Evolutionary conservation across 2,329 filamentous ascomycete species (phyloP), one percentile per base, ranked within the genome.

Genomic region (Didymella arachidicola): DNA sequence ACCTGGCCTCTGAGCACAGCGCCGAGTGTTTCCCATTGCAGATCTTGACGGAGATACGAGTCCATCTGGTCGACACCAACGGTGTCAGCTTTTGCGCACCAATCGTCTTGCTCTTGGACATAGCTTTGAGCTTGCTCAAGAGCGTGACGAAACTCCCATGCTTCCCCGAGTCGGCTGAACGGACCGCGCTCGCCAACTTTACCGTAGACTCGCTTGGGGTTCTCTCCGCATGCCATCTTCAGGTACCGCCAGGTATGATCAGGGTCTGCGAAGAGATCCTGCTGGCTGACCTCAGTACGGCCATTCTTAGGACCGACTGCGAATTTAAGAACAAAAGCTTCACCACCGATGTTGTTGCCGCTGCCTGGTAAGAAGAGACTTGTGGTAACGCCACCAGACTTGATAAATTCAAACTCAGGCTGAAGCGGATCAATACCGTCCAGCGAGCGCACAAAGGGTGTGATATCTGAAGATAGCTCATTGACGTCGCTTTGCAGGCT

Each of bases 221-320:
- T 91, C 75, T 91, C 88, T 34, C 88, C 88, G 63, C 88, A 91
- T 0, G 89, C 89, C 88, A 91, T 91, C 78, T 91, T 91, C 82
- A 91, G 89, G 73, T 89, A 91, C 19, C 89, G 82, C 84, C 87
- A 89, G 59, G 79, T 84, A 22, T 81, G 80, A 41, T 88, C 87
- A 0, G 87, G 87, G 50, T 57, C 55, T 27, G 55, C 55, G n/a
- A 57, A 43, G 4, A 57, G 14, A 11, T 57, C 55, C 89, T 80
- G 77, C 2, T 84, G 86, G 52, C 87, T 89, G 42, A 88, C 83
- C 72, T 90, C 88, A 16, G 81, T 77, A 22, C 88, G 83, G 3
- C 87, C 86, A 62, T 89, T 83, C 0, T 79, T 91, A 22, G 43
- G 36, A 1, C 55, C 55, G 8, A 57, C 55, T 18, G 55, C 55